Conservation (phyloP, 805 yeast genomes). For the Torulaspora maleeae region DNA sequence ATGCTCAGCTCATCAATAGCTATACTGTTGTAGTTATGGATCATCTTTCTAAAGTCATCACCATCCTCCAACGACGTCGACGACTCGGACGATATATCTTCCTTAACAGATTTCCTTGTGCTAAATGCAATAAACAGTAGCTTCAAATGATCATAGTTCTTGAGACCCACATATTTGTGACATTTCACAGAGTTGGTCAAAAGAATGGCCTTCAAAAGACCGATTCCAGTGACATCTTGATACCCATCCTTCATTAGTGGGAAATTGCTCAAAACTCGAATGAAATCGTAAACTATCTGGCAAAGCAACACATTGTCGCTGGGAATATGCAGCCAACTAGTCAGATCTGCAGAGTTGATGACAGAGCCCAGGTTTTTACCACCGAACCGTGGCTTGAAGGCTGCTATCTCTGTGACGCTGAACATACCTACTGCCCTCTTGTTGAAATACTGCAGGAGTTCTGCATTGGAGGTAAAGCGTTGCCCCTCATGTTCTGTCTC, state of each 20-base stretch:
- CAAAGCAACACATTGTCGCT: slow-evolving; percentile 30
- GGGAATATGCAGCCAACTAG: slow-evolving; percentile 38
- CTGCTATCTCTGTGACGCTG: slow-evolving; percentile 23
- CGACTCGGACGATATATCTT: slow-evolving; percentile 16
- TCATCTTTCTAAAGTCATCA: slow-evolving; percentile 13
- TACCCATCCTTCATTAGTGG: slow-evolving; percentile 44
- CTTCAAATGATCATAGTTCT: slow-evolving; percentile 39
- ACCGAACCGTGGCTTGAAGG: slow-evolving; percentile 22
- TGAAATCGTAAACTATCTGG: slow-evolving; percentile 38
- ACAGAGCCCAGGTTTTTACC: slow-evolving; percentile 24
- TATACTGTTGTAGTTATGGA: slow-evolving; percentile 43
- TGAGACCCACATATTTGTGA: slow-evolving; percentile 33
- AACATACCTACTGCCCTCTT: slow-evolving; percentile 19
- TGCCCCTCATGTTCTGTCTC: not conserved
- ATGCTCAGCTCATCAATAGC: slow-evolving; percentile 39
- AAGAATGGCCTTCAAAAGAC: slow-evolving; percentile 42
- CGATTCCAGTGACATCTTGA: slow-evolving; percentile 36
- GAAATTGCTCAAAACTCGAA: slow-evolving; percentile 43
- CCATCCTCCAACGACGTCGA: slow-evolving; percentile 14
- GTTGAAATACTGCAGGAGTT: slow-evolving; percentile 16
- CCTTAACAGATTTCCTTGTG: slow-evolving; percentile 17
- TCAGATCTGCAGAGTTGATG: slow-evolving; percentile 30
- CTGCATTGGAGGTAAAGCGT: slow-evolving; percentile 10
- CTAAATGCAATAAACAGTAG: slow-evolving; percentile 48
- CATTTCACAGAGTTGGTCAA: slow-evolving; percentile 44